These are phyloP conservation scores for Aspergillus sp. DNA, from an alignment of 2,329 filamentous ascomycete species.

Conservation along the genomic window DNA sequence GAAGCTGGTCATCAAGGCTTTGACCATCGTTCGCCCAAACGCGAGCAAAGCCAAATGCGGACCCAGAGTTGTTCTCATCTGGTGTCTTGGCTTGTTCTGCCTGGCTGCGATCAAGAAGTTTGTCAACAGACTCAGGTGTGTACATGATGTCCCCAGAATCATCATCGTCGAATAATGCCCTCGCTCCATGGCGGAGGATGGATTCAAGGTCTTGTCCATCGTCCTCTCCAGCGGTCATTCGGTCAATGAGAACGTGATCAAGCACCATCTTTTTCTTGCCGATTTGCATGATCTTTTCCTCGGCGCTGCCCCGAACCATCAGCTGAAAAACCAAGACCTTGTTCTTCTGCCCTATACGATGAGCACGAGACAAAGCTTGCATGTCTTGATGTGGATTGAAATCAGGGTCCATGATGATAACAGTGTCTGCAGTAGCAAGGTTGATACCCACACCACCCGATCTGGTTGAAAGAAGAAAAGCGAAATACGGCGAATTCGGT, in stretches of 20 bases:
- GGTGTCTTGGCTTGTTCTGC: slow-evolving; percentile 69
- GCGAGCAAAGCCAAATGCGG: slow-evolving; percentile 83
- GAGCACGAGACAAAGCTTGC: slow-evolving; percentile 88
- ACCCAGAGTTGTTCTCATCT: slow-evolving; percentile 67
- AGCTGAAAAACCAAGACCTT: slow-evolving; percentile 95
- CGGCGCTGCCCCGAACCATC: slow-evolving; percentile 82
- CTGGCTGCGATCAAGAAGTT: slow-evolving; percentile 81
- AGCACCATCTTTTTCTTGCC: slow-evolving; percentile 94
- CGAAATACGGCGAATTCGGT: slow-evolving; percentile 77
- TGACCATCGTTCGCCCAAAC: slow-evolving; percentile 87
- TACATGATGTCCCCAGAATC: slow-evolving; percentile 73
- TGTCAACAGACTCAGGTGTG: slow-evolving; percentile 79
- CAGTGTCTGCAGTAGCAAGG: slow-evolving; percentile 91
- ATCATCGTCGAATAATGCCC: slow-evolving; percentile 78
- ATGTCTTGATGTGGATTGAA: slow-evolving; percentile 99
- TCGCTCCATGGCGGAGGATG: slow-evolving; percentile 82
- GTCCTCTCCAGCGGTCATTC: slow-evolving; percentile 81
- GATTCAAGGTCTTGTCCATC: slow-evolving; percentile 78
- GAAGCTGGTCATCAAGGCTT: slow-evolving; percentile 63
- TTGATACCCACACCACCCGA: slow-evolving; percentile 98
- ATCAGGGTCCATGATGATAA: slow-evolving; percentile 95
- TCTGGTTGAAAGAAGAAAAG: slow-evolving; percentile 88
- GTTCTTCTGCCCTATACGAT: slow-evolving; percentile 93
- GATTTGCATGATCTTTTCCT: slow-evolving; percentile 95
- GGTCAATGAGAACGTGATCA: slow-evolving; percentile 91